phyloP scores from a whole-genome alignment of 345 rosid species.

The Ricinus communis region DNA sequence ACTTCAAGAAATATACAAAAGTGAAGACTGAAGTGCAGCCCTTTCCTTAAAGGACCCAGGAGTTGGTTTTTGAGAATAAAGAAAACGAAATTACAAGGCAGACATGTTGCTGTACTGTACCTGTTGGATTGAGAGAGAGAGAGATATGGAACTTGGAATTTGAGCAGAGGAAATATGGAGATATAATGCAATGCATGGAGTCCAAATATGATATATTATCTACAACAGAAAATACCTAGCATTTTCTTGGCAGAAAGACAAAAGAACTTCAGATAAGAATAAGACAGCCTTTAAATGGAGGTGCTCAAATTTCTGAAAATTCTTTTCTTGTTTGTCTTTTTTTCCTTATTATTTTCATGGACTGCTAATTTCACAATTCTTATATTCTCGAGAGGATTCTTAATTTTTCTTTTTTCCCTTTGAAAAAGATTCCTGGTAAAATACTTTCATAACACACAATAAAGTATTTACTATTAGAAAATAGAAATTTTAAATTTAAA shows the following conservation, averaged over 20 bases:
- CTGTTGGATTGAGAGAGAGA: too few relatives aligned
- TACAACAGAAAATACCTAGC: not conserved
- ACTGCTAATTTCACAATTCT: too few relatives aligned
- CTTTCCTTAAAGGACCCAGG: not conserved
- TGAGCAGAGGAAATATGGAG: not conserved
- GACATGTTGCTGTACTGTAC: too few relatives aligned
- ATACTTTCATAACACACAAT: too few relatives aligned
- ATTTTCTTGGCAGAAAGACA: not conserved
- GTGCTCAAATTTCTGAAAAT: conserved; percentile 9
- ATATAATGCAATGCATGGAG: not conserved
- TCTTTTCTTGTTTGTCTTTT: not conserved
- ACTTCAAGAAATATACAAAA: not conserved
- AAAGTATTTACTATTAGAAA: too few relatives aligned
- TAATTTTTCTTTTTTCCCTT: too few relatives aligned
- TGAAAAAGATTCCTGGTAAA: too few relatives aligned
- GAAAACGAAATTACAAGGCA: too few relatives aligned
- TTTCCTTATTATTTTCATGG: not conserved
- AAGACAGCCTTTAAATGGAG: conserved; percentile 1
- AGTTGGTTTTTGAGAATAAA: not conserved
- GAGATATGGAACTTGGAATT: not conserved
- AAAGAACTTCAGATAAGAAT: not conserved
- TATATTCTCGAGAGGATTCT: too few relatives aligned
- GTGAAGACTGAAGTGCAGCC: too few relatives aligned
- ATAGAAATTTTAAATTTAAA: too few relatives aligned
- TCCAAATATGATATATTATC: conserved; percentile 3